Evolutionary conservation across 495 filamentous ascomycete species (phyloP).

Genomic region (Geopyxis carbonaria): DNA sequence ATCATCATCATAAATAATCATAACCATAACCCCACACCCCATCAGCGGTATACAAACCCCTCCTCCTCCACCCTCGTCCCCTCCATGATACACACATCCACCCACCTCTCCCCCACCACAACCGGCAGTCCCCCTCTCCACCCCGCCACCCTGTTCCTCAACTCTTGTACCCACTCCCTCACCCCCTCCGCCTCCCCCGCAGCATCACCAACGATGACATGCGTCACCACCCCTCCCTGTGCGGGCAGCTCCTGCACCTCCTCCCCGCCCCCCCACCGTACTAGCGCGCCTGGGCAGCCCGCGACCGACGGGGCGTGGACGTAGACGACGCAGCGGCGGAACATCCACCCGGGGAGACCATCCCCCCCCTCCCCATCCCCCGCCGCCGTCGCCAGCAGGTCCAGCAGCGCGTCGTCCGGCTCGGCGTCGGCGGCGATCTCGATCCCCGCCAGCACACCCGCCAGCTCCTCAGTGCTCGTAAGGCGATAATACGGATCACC

Average conservation of each 20-base stretch:
- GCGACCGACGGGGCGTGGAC: slow-evolving; percentile 27
- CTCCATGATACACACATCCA: neutral
- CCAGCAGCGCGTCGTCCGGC: neutral
- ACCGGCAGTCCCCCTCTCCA: neutral
- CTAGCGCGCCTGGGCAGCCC: neutral
- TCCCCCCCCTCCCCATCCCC: slow-evolving; percentile 28
- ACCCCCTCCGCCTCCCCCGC: neutral
- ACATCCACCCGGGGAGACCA: slow-evolving; percentile 46
- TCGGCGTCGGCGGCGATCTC: slow-evolving; percentile 17
- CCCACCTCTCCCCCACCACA: neutral
- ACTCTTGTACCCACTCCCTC: neutral
- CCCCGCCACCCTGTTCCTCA: neutral
- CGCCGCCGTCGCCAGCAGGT: slow-evolving; percentile 3
- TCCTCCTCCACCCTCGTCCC: neutral
- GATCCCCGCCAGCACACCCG: slow-evolving; percentile 36
- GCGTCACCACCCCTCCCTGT: neutral
- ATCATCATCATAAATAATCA: too few species aligned
- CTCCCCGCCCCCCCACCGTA: neutral
- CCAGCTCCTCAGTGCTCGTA: slow-evolving; percentile 46
- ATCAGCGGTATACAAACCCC: neutral
- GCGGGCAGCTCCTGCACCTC: neutral
- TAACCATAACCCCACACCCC: too few species aligned
- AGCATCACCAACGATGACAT: too few species aligned
- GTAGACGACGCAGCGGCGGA: slow-evolving; percentile 41
- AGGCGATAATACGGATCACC: slow-evolving; percentile 74